Evolutionary conservation across 169 alveolate species (phyloP).

Genomic region (Cytauxzoon felis): DNA sequence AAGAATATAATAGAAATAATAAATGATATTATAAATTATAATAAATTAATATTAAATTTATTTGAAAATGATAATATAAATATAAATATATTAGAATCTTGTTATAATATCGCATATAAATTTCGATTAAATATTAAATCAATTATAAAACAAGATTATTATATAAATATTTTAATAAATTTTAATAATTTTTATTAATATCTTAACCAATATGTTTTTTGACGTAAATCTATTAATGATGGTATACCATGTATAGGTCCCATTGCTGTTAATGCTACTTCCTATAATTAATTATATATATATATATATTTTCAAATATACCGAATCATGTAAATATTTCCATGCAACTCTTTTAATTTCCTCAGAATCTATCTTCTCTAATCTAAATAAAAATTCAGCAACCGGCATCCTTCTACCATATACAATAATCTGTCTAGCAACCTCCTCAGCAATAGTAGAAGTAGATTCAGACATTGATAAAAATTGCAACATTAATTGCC

Average conservation of each 20-base stretch:
- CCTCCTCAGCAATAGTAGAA: conserved; percentile 79
- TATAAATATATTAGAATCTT: not conserved
- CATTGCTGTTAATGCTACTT: conserved; percentile 76
- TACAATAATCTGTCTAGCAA: conserved; percentile 78
- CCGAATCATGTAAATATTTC: conserved; percentile 79
- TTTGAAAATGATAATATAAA: not conserved
- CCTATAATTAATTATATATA: conserved; percentile 7
- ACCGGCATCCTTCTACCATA: conserved; percentile 77
- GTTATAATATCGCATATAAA: not conserved
- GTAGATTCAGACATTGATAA: conserved; percentile 76
- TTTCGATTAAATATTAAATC: conserved; percentile 1
- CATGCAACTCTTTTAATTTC: conserved; percentile 82
- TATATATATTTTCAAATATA: not conserved
- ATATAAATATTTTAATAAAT: not conserved
- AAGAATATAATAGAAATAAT: conserved; percentile 14
- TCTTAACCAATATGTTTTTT: conserved; percentile 76
- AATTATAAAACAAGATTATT: not conserved
- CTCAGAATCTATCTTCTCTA: conserved; percentile 78
- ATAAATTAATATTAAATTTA: not conserved
- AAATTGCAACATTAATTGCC: conserved; percentile 72
- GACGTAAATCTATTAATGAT: conserved; percentile 67
- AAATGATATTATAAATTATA: not conserved
- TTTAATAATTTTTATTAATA: conserved; percentile 30
- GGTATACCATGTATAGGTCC: conserved; percentile 80
- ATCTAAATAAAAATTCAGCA: conserved; percentile 76